These are phyloP conservation scores for Hibiscus syriacus DNA, from an alignment of 345 rosid genomes.

Conservation along the genomic window DNA sequence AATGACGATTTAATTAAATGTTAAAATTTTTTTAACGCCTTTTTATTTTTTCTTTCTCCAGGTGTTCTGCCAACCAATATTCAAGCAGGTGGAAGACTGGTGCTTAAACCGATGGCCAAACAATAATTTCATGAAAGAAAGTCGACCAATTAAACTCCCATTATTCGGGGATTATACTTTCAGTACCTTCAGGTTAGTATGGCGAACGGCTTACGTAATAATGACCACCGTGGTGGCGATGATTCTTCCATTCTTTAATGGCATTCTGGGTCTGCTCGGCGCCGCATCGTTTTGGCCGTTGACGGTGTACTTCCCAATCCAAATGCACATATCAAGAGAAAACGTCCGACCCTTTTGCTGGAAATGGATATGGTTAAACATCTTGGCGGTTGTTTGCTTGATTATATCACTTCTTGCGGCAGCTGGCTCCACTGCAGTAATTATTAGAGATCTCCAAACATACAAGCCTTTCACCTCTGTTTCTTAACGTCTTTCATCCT, in stretches of 20 bases:
- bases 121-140: slow-evolving; percentile 2
- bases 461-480: slow-evolving; percentile 11
- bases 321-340: slow-evolving; percentile 5
- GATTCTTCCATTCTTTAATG: slow-evolving; percentile 13
- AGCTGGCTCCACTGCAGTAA: slow-evolving; percentile 9
- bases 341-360: background rate
- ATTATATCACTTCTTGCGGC: slow-evolving; percentile 10
- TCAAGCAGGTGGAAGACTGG: background rate
- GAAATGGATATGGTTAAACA: slow-evolving; percentile 7
- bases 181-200: slow-evolving; percentile 7
- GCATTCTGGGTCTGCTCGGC: slow-evolving; percentile 2
- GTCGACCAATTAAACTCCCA: background rate
- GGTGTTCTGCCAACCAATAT: slow-evolving; percentile 15
- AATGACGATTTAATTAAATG: too few species aligned
- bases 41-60: background rate
- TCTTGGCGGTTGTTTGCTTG: background rate
- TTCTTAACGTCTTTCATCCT: background rate
- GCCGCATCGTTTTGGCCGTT: slow-evolving; percentile 12
- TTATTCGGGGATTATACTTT: background rate
- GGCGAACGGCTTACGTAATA: slow-evolving; percentile 9
- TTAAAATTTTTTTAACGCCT: too few species aligned
- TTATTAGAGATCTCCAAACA: background rate
- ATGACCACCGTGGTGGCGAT: slow-evolving; percentile 2
- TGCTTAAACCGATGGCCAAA: slow-evolving; percentile 5
- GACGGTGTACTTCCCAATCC: slow-evolving; percentile 18